Percentiles rank a stretch among this genome's conserved stretches.
These are phyloP conservation scores for Solanum hybrid DNA, from an alignment of 305 asterid species.

Conservation along the genomic window DNA sequence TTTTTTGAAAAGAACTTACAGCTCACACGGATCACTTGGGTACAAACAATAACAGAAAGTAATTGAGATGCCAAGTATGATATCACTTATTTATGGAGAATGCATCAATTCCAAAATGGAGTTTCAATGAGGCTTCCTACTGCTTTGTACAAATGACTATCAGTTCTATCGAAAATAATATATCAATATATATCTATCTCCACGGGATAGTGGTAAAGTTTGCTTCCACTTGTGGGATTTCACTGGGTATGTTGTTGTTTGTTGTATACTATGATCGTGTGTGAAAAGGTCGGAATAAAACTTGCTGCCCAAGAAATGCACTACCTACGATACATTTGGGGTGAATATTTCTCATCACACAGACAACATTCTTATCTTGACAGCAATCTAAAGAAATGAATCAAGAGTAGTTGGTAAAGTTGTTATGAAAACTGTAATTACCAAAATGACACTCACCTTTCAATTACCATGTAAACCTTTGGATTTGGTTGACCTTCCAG, in stretches of 20 bases:
- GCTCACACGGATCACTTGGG: background rate
- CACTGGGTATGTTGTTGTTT: background rate
- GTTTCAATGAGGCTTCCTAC: background rate
- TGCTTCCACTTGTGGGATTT: background rate
- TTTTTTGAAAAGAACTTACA: background rate
- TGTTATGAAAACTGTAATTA: background rate
- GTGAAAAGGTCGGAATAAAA: background rate
- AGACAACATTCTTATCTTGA: background rate
- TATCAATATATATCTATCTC: background rate
- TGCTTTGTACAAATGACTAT: background rate
- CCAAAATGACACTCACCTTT: background rate
- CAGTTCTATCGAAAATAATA: background rate
- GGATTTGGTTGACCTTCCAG: background rate
- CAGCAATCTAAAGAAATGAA: background rate
- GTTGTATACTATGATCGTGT: background rate
- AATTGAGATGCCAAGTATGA: background rate
- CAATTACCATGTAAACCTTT: background rate
- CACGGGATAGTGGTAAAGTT: too few species aligned
- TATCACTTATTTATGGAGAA: background rate
- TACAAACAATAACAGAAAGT: background rate
- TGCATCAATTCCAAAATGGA: background rate
- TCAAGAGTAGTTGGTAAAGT: background rate
- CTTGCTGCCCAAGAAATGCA: background rate
- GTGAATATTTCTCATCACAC: background rate
- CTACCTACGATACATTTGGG: background rate